Evolutionary conservation across 225 moss, liverwort and hornwort genomes (phyloP).

Genomic region (Physcomitrellopsis africana): DNA sequence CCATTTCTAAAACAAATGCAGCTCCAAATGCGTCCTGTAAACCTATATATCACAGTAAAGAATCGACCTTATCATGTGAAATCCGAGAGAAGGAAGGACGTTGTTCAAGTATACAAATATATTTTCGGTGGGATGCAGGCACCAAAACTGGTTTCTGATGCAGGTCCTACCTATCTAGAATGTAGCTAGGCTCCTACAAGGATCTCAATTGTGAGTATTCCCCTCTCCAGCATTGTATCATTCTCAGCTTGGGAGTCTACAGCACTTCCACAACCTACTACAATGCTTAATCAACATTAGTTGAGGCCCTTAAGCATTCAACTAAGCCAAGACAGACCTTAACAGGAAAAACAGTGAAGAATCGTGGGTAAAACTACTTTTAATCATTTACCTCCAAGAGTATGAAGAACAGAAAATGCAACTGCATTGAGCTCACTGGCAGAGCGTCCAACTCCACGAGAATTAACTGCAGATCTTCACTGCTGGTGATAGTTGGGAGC

Average conservation of each 20-base stretch:
- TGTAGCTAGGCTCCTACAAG: constrained; percentile 32
- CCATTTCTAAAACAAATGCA: constrained; percentile 16
- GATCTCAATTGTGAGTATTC: too few species aligned
- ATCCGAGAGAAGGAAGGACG: constrained; percentile 17
- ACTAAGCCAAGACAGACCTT: too few species aligned
- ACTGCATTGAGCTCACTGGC: too few species aligned
- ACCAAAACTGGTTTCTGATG: constrained; percentile 4
- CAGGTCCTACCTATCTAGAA: constrained; percentile 3
- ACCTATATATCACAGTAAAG: constrained; percentile 23
- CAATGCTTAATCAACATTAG: background rate
- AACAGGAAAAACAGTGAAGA: too few species aligned
- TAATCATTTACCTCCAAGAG: too few species aligned
- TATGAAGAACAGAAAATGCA: too few species aligned
- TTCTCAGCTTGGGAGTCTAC: constrained; percentile 64
- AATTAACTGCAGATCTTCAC: too few species aligned
- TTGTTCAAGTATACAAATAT: background rate
- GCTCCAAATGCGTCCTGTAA: constrained; percentile 1
- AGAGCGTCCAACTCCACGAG: too few species aligned
- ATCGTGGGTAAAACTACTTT: too few species aligned
- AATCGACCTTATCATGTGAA: constrained; percentile 31
- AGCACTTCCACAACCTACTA: constrained; percentile 61
- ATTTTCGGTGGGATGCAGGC: constrained; percentile 1
- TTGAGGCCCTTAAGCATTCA: background rate
- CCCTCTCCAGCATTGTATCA: constrained; percentile 55
- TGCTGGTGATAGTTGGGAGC: constrained; percentile 48